Conservation (phyloP, 208 protist species). For the Leishmania tarentolae region DNA sequence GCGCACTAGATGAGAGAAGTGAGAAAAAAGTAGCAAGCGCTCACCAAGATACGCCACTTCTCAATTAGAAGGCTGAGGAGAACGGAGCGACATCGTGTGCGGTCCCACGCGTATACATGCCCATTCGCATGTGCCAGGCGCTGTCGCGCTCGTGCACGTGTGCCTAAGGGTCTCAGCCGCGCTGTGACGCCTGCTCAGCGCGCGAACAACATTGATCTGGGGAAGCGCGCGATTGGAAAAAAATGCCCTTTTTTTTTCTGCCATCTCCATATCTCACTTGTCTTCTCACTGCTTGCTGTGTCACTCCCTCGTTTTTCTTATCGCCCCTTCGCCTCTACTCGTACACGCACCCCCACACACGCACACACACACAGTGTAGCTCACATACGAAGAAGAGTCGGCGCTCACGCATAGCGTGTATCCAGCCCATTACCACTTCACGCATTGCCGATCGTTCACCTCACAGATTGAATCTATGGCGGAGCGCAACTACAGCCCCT, state of each 20-base stretch:
- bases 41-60: neutral
- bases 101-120: neutral
- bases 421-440: neutral
- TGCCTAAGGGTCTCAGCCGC: neutral
- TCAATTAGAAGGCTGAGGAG: neutral
- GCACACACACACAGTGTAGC: neutral
- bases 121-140: neutral
- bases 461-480: conserved; percentile 31
- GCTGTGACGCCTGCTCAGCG: neutral
- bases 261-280: neutral
- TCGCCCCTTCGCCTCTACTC: neutral
- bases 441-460: neutral
- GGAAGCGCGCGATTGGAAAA: neutral
- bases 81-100: neutral
- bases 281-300: neutral
- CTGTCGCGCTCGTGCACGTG: neutral
- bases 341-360: neutral
- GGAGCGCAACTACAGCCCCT: conserved; percentile 80
- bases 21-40: neutral
- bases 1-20: neutral
- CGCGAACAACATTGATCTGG: neutral
- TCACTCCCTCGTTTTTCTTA: neutral
- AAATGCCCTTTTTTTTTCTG: neutral
- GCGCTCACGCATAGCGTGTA: conserved; percentile 2
- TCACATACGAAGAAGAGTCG: neutral